Evolutionary conservation across 495 filamentous ascomycete species (phyloP).

Genomic region (Trichoderma erinaceum): DNA sequence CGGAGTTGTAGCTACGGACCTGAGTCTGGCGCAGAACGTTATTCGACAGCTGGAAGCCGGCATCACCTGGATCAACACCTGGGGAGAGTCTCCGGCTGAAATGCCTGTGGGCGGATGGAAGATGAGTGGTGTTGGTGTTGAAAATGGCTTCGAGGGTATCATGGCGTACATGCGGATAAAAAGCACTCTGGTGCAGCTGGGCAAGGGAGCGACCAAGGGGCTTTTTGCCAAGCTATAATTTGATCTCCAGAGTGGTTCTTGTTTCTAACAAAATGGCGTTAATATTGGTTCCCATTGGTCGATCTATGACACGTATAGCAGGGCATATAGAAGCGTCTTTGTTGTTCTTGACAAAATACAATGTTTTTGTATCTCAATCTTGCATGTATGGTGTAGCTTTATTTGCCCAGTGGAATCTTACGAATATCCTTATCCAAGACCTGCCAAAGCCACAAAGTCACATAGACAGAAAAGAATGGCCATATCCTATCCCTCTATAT

Average conservation of each 20-base stretch:
- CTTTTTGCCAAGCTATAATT: conserved; percentile 55
- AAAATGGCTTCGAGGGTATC: conserved; percentile 62
- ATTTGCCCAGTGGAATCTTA: too few relatives aligned
- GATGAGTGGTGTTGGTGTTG: conserved; percentile 43
- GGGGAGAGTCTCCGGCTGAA: conserved; percentile 46
- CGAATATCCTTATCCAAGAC: too few relatives aligned
- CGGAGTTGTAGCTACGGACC: conserved; percentile 69
- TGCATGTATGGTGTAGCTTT: too few relatives aligned
- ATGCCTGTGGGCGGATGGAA: conserved; percentile 49
- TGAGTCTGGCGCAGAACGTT: conserved; percentile 64
- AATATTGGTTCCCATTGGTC: background rate
- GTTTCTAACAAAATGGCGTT: background rate
- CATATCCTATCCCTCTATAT: too few relatives aligned
- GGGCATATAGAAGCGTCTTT: too few relatives aligned
- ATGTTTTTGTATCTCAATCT: too few relatives aligned
- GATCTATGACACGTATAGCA: too few relatives aligned
- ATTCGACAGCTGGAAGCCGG: conserved; percentile 66
- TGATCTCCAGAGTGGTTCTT: background rate
- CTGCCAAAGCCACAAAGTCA: too few relatives aligned
- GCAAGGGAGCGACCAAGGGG: conserved; percentile 51
- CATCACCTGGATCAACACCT: conserved; percentile 46
- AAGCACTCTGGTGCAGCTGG: conserved; percentile 76
- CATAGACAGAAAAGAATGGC: too few relatives aligned
- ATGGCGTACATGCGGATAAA: conserved; percentile 77
- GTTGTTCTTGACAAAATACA: too few relatives aligned